Conservation (phyloP, 1,284 basidiomycete genomes). For the Fomes fomentarius region DNA sequence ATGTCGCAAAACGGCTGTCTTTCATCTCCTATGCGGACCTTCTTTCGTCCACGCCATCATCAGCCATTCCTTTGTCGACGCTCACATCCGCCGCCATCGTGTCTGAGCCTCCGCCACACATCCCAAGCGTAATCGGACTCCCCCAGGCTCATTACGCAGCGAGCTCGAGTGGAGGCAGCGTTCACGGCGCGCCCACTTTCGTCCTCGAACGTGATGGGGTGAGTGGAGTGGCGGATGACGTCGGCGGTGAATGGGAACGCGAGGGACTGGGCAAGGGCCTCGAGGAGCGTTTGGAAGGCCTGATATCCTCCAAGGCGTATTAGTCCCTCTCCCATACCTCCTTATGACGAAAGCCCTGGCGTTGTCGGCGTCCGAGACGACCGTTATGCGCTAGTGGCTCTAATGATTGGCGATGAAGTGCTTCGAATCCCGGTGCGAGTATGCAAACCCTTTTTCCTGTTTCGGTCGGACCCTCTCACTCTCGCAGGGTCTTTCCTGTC, state of each 20-base stretch:
- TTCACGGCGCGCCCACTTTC: constrained; percentile 27
- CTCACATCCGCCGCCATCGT: constrained; percentile 62
- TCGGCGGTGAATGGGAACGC: constrained; percentile 82
- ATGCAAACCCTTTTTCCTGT: constrained; percentile 5
- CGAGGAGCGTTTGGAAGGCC: constrained; percentile 75
- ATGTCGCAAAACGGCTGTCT: constrained; percentile 68
- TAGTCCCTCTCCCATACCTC: constrained; percentile 5
- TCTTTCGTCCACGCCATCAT: constrained; percentile 73
- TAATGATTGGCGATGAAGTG: constrained; percentile 6
- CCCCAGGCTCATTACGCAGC: constrained; percentile 34
- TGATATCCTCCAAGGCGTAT: constrained; percentile 35
- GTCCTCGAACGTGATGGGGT: constrained; percentile 28
- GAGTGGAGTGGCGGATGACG: constrained; percentile 46
- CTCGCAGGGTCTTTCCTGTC: background rate
- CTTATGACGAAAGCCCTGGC: constrained; percentile 10
- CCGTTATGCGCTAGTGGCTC: background rate
- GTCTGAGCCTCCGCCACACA: constrained; percentile 65
- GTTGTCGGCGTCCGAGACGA: background rate
- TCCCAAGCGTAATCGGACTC: constrained; percentile 57
- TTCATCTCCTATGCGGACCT: constrained; percentile 88
- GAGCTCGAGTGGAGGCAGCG: constrained; percentile 33
- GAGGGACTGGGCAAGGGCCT: constrained; percentile 80
- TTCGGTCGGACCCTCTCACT: background rate
- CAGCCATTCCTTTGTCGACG: constrained; percentile 70
- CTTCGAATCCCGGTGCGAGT: constrained; percentile 6